These are phyloP conservation scores for Chimonanthus salicifolius DNA, from an alignment of 164 flowering plant species.

Conservation along the genomic window DNA sequence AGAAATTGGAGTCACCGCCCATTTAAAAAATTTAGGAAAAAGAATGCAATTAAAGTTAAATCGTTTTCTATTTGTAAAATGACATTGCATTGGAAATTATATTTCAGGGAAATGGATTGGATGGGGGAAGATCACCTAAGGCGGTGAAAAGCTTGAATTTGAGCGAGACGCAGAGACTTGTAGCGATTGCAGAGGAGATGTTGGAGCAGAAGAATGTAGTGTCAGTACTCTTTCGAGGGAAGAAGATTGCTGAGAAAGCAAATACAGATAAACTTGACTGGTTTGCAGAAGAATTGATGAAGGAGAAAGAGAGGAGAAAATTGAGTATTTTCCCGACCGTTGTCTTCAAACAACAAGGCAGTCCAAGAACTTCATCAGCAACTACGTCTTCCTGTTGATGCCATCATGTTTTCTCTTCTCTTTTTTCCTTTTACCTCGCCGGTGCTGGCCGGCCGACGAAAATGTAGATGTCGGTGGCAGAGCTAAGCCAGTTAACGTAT, in stretches of 20 bases:
- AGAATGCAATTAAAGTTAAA: not conserved
- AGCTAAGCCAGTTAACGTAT: not conserved
- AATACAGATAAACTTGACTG: constrained; percentile 43
- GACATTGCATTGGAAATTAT: not conserved
- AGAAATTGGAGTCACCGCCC: too few relatives aligned
- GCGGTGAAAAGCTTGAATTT: not conserved
- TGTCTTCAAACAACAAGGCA: constrained; percentile 38
- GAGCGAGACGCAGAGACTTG: not conserved
- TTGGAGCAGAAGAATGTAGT: constrained; percentile 51
- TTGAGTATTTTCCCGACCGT: constrained; percentile 42
- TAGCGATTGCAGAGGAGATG: constrained; percentile 34
- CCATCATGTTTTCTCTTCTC: not conserved
- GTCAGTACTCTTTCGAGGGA: constrained; percentile 49
- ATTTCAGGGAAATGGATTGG: constrained; percentile 23
- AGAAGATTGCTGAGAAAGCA: constrained; percentile 36
- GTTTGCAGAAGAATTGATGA: constrained; percentile 39
- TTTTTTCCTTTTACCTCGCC: not conserved
- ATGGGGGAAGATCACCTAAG: not conserved
- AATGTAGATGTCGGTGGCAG: not conserved
- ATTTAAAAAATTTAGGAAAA: too few relatives aligned
- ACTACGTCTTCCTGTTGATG: constrained; percentile 17
- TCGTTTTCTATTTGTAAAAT: not conserved
- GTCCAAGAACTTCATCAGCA: constrained; percentile 48
- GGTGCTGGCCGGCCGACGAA: not conserved
- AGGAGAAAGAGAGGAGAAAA: constrained; percentile 60